A percentile compares a stretch with the other conserved stretches of the same genome.
Evolutionary conservation across 2,329 filamentous ascomycete species (phyloP).

Genomic region (Mariannaea elegans): DNA sequence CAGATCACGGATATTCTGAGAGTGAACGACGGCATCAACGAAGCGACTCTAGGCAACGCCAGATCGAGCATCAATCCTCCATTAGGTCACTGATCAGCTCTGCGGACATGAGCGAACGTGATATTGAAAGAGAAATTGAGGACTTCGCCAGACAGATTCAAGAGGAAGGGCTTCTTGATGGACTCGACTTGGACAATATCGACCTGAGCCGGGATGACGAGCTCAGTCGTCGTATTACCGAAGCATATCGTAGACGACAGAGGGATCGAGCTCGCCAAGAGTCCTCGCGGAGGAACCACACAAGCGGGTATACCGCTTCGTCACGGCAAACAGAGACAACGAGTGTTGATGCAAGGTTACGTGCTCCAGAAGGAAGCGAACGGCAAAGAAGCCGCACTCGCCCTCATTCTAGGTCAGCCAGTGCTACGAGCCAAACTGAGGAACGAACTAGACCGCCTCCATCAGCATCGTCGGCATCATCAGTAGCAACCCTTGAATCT

Average conservation of each 20-base stretch:
- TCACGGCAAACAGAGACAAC: slow-evolving; percentile 44
- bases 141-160: slow-evolving; percentile 90
- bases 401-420: slow-evolving; percentile 57
- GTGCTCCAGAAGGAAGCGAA: slow-evolving; percentile 38
- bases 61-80: slow-evolving; percentile 89
- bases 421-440: slow-evolving; percentile 53
- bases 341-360: slow-evolving; percentile 39
- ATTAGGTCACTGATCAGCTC: slow-evolving; percentile 84
- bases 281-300: slow-evolving; percentile 54
- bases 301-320: slow-evolving; percentile 44
- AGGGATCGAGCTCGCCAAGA: slow-evolving; percentile 65
- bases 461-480: slow-evolving; percentile 20
- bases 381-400: slow-evolving; percentile 47
- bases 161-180: slow-evolving; percentile 86
- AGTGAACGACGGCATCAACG: slow-evolving; percentile 46
- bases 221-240: slow-evolving; percentile 88
- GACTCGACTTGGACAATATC: slow-evolving; percentile 87
- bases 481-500: slow-evolving; percentile 42
- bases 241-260: slow-evolving; percentile 84
- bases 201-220: slow-evolving; percentile 87
- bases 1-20: slow-evolving; percentile 51
- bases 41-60: slow-evolving; percentile 62
- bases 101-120: slow-evolving; percentile 77
- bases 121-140: slow-evolving; percentile 88
- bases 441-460: slow-evolving; percentile 62